Conservation (phyloP, 2,329 filamentous ascomycete species). For the Ascosphaera apis region DNA sequence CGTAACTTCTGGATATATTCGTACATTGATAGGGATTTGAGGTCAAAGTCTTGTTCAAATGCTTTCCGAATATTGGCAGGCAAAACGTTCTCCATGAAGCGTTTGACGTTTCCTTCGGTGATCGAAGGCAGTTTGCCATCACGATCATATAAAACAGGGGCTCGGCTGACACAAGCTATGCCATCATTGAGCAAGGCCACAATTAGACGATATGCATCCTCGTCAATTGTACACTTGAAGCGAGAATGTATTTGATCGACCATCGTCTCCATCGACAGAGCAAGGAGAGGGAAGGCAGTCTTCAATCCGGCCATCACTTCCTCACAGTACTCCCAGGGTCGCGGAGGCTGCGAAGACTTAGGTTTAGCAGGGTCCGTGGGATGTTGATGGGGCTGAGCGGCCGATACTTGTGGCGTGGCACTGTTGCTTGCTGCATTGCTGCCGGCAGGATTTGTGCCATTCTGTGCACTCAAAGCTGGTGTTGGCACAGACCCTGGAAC, state of each 20-base stretch:
- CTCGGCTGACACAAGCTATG: conserved; percentile 71
- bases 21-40: conserved; percentile 87
- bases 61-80: conserved; percentile 86
- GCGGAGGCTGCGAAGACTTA: conserved; percentile 14
- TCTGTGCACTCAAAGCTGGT: conserved; percentile 4
- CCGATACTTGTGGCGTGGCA: neutral
- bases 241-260: conserved; percentile 97
- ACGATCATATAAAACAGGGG: conserved; percentile 65
- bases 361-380: conserved; percentile 8
- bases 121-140: conserved; percentile 75
- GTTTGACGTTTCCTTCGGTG: conserved; percentile 88
- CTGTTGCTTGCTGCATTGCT: neutral
- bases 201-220: conserved; percentile 91
- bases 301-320: conserved; percentile 90
- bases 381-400: neutral
- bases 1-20: conserved; percentile 96
- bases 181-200: conserved; percentile 95
- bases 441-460: neutral
- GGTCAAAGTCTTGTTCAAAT: conserved; percentile 93
- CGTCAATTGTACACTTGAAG: conserved; percentile 96
- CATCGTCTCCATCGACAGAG: conserved; percentile 98
- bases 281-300: conserved; percentile 86
- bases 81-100: conserved; percentile 89
- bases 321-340: conserved; percentile 89
- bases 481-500: conserved; percentile 9